Conservation (phyloP, 164 flowering plant species). For the Stephania japonica region DNA sequence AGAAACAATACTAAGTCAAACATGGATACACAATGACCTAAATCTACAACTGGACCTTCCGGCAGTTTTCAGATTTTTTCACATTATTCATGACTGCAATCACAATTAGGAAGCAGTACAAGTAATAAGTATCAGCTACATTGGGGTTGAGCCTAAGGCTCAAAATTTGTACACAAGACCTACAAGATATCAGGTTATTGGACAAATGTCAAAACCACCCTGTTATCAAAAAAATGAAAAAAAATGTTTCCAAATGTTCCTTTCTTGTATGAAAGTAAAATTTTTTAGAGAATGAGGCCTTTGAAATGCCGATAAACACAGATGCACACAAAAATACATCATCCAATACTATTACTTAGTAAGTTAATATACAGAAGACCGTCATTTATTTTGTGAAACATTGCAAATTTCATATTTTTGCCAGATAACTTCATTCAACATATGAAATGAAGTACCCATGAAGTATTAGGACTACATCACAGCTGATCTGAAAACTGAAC, state of each 20-base stretch:
- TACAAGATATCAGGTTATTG: background rate
- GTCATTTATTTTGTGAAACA: background rate
- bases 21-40: background rate
- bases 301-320: background rate
- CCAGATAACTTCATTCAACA: background rate
- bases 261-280: background rate
- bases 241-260: background rate
- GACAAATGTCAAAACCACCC: background rate
- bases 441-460: background rate
- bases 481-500: background rate
- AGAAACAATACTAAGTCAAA: background rate
- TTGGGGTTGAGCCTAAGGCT: background rate
- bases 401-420: background rate
- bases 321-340: background rate
- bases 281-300: background rate
- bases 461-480: background rate
- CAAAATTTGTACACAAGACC: background rate
- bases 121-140: background rate
- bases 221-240: background rate
- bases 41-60: background rate
- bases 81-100: background rate
- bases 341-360: background rate
- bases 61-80: background rate
- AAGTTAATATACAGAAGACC: background rate
- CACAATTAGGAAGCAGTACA: background rate